Evolutionary conservation across 208 protist genomes (phyloP).

Genomic region (Trypanosoma scelopori): DNA sequence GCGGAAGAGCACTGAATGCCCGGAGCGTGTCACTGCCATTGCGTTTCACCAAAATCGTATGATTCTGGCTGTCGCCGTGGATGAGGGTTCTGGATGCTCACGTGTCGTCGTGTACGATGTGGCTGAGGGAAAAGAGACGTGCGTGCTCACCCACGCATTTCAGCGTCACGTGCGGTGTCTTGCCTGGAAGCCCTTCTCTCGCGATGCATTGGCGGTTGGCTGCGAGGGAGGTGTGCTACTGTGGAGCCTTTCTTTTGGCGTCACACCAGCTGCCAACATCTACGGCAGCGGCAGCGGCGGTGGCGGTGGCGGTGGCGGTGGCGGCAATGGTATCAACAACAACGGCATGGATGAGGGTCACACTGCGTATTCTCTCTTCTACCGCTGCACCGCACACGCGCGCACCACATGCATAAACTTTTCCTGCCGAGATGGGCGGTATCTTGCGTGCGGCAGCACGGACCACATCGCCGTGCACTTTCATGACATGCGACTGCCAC

Average conservation of each 20-base stretch:
- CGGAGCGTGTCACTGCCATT: constrained; percentile 63
- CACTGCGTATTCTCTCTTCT: constrained; percentile 62
- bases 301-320: background rate
- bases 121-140: constrained; percentile 26
- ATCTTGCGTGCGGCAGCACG: constrained; percentile 59
- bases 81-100: constrained; percentile 44
- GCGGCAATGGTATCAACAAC: constrained; percentile 3
- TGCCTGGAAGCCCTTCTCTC: constrained; percentile 70
- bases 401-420: constrained; percentile 51
- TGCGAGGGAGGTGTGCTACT: constrained; percentile 73
- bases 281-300: constrained; percentile 9
- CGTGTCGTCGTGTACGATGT: constrained; percentile 75
- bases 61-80: constrained; percentile 66
- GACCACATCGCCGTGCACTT: constrained; percentile 50
- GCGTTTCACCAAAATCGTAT: constrained; percentile 57
- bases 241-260: constrained; percentile 49
- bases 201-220: constrained; percentile 73
- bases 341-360: constrained; percentile 6
- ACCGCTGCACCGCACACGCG: constrained; percentile 38
- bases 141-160: constrained; percentile 75
- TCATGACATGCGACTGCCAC: constrained; percentile 51
- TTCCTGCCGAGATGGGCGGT: constrained; percentile 48
- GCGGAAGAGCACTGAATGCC: constrained; percentile 18
- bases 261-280: background rate
- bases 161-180: constrained; percentile 53